Percentiles rank a stretch among this genome's conserved stretches.
Evolutionary conservation across 164 flowering plant species (phyloP).

Genomic region (Chimonanthus praecox): DNA sequence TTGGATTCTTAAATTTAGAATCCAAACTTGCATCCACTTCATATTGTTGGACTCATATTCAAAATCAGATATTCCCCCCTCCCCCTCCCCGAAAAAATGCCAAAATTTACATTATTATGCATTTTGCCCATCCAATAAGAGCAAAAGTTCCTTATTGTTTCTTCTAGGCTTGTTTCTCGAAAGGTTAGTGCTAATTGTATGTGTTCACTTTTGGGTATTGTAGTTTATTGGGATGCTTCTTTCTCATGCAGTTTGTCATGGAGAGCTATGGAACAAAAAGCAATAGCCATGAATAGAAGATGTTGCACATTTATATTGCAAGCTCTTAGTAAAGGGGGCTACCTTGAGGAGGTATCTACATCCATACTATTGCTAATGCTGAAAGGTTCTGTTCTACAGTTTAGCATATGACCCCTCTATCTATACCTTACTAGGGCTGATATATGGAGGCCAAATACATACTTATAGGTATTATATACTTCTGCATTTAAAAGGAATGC

Average conservation of each 20-base stretch:
- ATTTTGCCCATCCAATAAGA: too few species aligned
- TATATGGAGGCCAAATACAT: too few species aligned
- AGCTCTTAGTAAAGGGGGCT: slow-evolving; percentile 72
- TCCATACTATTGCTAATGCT: not conserved
- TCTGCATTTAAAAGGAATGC: not conserved
- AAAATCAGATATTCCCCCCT: too few species aligned
- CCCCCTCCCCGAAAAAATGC: too few species aligned
- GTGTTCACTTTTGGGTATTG: not conserved
- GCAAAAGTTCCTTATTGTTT: too few species aligned
- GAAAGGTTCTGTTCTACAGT: not conserved
- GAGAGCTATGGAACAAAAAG: slow-evolving; percentile 55
- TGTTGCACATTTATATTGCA: slow-evolving; percentile 39
- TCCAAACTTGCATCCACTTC: too few species aligned
- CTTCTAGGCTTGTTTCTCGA: too few species aligned
- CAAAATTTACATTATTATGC: too few species aligned
- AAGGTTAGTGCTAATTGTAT: not conserved
- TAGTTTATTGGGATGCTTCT: slow-evolving; percentile 3
- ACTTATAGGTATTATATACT: not conserved
- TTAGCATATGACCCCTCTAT: not conserved
- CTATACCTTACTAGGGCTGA: too few species aligned
- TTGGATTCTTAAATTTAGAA: too few species aligned
- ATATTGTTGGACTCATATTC: too few species aligned
- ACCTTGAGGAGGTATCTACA: slow-evolving; percentile 57
- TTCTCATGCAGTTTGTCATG: slow-evolving; percentile 64
- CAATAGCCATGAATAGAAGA: slow-evolving; percentile 28